These are phyloP conservation scores for Coniella vitis DNA, from an alignment of 2,329 filamentous ascomycete species.

Conservation along the genomic window DNA sequence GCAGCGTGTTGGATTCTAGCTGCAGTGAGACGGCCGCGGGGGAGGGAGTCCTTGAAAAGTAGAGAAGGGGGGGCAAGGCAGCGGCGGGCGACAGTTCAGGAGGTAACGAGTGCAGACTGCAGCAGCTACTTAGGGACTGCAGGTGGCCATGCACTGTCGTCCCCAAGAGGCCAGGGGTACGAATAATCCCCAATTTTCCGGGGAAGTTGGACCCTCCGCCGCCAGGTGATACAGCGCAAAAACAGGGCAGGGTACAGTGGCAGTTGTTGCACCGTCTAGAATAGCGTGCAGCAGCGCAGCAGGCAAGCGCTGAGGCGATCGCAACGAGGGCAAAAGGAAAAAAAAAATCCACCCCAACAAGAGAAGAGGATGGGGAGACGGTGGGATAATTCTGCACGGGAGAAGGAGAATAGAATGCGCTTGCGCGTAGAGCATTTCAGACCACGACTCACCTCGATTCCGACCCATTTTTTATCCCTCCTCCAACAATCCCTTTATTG, in stretches of 20 bases:
- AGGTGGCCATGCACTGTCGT: too few species aligned
- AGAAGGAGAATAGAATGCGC: conserved; percentile 26
- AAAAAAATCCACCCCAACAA: too few species aligned
- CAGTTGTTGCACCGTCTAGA: background rate
- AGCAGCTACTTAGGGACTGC: too few species aligned
- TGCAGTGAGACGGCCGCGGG: conserved; percentile 9
- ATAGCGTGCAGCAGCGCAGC: background rate
- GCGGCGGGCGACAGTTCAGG: background rate
- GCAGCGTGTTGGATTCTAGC: background rate
- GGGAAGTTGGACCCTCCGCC: background rate
- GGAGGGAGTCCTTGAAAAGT: too few species aligned
- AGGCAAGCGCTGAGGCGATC: background rate
- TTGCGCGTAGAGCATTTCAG: background rate
- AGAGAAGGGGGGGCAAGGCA: background rate
- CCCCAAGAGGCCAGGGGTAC: too few species aligned
- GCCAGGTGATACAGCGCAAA: background rate
- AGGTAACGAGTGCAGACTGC: too few species aligned
- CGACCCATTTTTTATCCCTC: conserved; percentile 39
- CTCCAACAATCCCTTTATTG: conserved; percentile 14
- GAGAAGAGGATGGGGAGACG: background rate
- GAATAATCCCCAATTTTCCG: too few species aligned
- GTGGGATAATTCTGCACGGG: conserved; percentile 3
- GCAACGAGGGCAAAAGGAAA: conserved; percentile 5
- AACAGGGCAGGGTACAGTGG: background rate
- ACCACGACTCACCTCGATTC: conserved; percentile 38